Conservation (phyloP, 1,284 basidiomycete genomes). For the Trichosporon sp. region DNA sequence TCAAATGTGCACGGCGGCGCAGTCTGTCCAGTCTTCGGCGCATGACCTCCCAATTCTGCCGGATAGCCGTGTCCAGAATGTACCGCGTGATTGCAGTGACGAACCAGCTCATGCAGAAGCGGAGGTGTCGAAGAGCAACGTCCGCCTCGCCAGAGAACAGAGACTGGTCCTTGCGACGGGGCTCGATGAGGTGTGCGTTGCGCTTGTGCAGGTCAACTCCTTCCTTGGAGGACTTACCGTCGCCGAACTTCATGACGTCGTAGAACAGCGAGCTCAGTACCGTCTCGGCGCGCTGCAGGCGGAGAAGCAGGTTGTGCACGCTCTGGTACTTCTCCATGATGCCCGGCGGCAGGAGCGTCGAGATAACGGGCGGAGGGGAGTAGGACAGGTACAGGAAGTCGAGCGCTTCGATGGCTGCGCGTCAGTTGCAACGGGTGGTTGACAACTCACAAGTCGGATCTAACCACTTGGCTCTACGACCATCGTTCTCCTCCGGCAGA, state of each 20-base stretch:
- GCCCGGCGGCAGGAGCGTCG: constrained; percentile 68
- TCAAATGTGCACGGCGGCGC: constrained; percentile 24
- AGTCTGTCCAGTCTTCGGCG: constrained; percentile 57
- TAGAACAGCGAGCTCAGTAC: constrained; percentile 70
- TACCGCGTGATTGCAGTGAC: constrained; percentile 68
- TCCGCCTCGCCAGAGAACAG: constrained; percentile 53
- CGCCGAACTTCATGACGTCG: constrained; percentile 38
- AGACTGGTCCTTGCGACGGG: background rate
- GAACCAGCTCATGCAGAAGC: constrained; percentile 72
- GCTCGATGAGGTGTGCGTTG: background rate
- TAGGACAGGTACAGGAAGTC: constrained; percentile 88
- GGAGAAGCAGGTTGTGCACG: constrained; percentile 74
- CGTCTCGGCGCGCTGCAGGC: constrained; percentile 73
- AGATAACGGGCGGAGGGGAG: constrained; percentile 71
- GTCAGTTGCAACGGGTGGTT: background rate
- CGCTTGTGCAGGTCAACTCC: constrained; percentile 9
- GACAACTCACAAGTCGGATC: constrained; percentile 60
- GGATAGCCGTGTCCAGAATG: constrained; percentile 74
- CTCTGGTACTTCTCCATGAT: constrained; percentile 80
- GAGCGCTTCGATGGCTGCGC: constrained; percentile 68
- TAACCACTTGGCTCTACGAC: constrained; percentile 69
- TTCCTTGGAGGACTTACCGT: constrained; percentile 14
- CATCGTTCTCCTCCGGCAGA: constrained; percentile 60
- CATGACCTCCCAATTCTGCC: constrained; percentile 72
- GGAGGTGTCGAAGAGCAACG: constrained; percentile 66